Conservation (phyloP, 805 yeast genomes). For the Saccharomyces eubayanus region DNA sequence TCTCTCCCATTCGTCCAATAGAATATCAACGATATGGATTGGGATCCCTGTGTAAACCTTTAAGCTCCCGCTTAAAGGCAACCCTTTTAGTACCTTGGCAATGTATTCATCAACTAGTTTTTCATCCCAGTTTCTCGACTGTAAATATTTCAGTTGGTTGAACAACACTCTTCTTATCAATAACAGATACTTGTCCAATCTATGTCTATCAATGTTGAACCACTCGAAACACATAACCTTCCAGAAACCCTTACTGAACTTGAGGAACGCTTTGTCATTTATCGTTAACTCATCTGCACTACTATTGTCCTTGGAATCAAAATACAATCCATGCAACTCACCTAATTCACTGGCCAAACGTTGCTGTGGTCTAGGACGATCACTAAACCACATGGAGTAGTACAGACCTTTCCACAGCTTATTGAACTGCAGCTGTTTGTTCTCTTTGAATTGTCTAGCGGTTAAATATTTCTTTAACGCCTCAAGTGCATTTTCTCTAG, state of each 20-base stretch:
- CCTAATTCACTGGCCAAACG: conserved; percentile 69
- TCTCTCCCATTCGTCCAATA: conserved; percentile 73
- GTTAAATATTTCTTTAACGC: conserved; percentile 52
- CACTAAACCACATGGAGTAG: conserved; percentile 94
- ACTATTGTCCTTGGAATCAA: conserved; percentile 24
- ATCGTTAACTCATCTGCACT: conserved; percentile 8
- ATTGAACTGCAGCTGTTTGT: conserved; percentile 49
- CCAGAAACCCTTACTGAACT: conserved; percentile 76
- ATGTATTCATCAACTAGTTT: conserved; percentile 40
- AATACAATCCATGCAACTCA: conserved; percentile 28
- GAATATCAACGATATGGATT: conserved; percentile 76
- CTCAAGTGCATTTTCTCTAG: conserved; percentile 65
- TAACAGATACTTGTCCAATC: conserved; percentile 80
- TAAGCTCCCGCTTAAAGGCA: conserved; percentile 50
- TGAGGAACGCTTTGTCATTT: conserved; percentile 34
- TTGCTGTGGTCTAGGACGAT: conserved; percentile 88
- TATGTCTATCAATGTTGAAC: conserved; percentile 70
- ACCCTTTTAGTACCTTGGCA: conserved; percentile 34
- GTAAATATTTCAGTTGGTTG: conserved; percentile 52
- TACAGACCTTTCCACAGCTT: conserved; percentile 96
- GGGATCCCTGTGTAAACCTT: conserved; percentile 68
- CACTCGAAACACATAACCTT: conserved; percentile 68
- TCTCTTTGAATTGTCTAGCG: conserved; percentile 35
- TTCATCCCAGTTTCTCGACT: conserved; percentile 46
- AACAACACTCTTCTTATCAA: conserved; percentile 69